Conservation (phyloP, 768 basidiomycete species). For the Calocera cornea region DNA sequence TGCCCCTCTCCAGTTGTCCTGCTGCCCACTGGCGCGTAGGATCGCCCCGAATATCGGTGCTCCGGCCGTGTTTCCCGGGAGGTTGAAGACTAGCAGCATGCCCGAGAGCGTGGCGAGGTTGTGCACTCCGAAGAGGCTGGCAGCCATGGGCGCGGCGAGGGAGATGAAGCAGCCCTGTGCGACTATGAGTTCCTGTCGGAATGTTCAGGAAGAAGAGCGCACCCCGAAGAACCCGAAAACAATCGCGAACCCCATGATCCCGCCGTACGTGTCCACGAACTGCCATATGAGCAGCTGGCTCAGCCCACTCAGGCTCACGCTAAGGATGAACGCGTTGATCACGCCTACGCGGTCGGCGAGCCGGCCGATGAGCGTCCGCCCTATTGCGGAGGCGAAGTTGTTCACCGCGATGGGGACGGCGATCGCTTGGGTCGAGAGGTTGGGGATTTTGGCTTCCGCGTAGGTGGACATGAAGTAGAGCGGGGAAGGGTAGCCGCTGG, state of each 20-base stretch:
- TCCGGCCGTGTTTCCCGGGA: slow-evolving; percentile 23
- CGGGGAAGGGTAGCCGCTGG: slow-evolving; percentile 15
- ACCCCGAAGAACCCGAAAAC: slow-evolving; percentile 27
- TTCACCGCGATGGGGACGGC: slow-evolving; percentile 16
- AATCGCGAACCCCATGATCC: slow-evolving; percentile 25
- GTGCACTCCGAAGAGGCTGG: slow-evolving; percentile 16
- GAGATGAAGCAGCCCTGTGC: slow-evolving; percentile 9
- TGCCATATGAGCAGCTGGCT: slow-evolving; percentile 31
- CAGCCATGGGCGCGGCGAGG: slow-evolving; percentile 25
- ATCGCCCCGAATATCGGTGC: slow-evolving; percentile 25
- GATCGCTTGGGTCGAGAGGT: slow-evolving; percentile 7
- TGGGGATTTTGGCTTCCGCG: slow-evolving; percentile 13
- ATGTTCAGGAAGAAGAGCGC: slow-evolving; percentile 20
- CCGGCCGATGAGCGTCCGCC: slow-evolving; percentile 27
- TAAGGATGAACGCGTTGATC: slow-evolving; percentile 29
- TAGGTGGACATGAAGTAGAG: slow-evolving; percentile 20
- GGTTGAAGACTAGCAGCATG: slow-evolving; percentile 11
- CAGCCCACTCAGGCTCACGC: slow-evolving; percentile 25
- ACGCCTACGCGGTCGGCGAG: slow-evolving; percentile 29
- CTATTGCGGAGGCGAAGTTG: slow-evolving; percentile 20
- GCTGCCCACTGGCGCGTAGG: slow-evolving; percentile 17
- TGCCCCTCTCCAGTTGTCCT: slow-evolving; percentile 24
- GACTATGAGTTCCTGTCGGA: not conserved
- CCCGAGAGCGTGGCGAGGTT: slow-evolving; percentile 14
- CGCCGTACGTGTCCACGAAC: slow-evolving; percentile 23